Percentiles rank a stretch among this genome's conserved stretches.
These are phyloP conservation scores for Cystobasidium pallidum DNA, from an alignment of 1,284 basidiomycete genomes.

Conservation along the genomic window DNA sequence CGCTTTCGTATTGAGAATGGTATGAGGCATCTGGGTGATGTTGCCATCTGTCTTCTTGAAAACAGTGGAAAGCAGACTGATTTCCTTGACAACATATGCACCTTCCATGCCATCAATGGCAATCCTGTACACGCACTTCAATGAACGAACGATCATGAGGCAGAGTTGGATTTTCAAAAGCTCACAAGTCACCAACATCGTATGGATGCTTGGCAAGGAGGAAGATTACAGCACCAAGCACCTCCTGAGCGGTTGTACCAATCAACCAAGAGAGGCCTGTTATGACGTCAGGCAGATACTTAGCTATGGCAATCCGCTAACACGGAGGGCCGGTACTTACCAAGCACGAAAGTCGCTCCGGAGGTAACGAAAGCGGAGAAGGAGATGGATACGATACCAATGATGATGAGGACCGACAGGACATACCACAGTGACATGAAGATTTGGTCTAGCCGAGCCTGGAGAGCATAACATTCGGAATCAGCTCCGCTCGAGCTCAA, in stretches of 20 bases:
- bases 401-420: conserved; percentile 52
- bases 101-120: conserved; percentile 56
- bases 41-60: conserved; percentile 60
- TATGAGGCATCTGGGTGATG: conserved; percentile 71
- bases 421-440: conserved; percentile 54
- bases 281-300: background rate
- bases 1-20: conserved; percentile 65
- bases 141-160: conserved; percentile 4
- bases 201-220: conserved; percentile 73
- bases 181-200: conserved; percentile 78
- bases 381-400: conserved; percentile 51
- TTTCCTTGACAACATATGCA: conserved; percentile 81
- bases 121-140: conserved; percentile 24
- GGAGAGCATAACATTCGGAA: background rate
- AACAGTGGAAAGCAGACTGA: conserved; percentile 71
- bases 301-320: background rate
- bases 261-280: conserved; percentile 62
- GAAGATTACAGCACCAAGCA: conserved; percentile 61
- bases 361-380: conserved; percentile 49
- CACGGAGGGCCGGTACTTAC: conserved; percentile 19
- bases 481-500: background rate
- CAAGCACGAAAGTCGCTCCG: conserved; percentile 53
- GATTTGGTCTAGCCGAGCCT: conserved; percentile 59
- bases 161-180: too few species aligned
- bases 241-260: conserved; percentile 64